These are phyloP conservation scores for Komagataella kurtzmanii DNA, from an alignment of 805 yeast genomes.

Conservation along the genomic window DNA sequence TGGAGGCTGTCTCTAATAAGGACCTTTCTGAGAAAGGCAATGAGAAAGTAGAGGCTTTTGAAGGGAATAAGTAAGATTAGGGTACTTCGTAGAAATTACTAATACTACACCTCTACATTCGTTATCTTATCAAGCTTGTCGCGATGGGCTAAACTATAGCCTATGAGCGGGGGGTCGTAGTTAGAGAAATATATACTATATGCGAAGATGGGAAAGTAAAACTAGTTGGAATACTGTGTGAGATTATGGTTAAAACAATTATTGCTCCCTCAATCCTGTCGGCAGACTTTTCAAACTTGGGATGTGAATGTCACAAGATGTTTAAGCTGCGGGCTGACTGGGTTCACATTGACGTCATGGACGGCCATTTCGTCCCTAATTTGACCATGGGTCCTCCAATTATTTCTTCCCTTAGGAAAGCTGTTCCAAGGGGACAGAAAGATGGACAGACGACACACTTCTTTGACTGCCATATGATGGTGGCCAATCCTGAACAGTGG, in stretches of 20 bases:
- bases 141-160: background rate
- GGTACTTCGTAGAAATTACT: background rate
- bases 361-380: constrained; percentile 97
- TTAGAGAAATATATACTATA: no score
- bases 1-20: background rate
- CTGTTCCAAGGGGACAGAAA: constrained; percentile 51
- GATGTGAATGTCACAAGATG: constrained; percentile 74
- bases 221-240: background rate
- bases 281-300: constrained; percentile 81
- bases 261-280: constrained; percentile 94
- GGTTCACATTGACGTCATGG: constrained; percentile 98
- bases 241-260: constrained; percentile 60
- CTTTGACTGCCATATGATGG: constrained; percentile 99
- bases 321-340: constrained; percentile 81
- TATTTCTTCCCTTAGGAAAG: constrained; percentile 61
- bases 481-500: constrained; percentile 85
- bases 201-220: background rate
- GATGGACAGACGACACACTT: constrained; percentile 28
- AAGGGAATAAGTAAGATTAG: background rate
- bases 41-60: background rate
- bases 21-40: background rate
- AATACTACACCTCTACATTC: background rate
- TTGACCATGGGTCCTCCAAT: constrained; percentile 90
- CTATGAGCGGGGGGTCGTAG: background rate
- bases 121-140: background rate